Conservation (phyloP, 108 stramenopile genomes). For the Skeletonema grethae region DNA sequence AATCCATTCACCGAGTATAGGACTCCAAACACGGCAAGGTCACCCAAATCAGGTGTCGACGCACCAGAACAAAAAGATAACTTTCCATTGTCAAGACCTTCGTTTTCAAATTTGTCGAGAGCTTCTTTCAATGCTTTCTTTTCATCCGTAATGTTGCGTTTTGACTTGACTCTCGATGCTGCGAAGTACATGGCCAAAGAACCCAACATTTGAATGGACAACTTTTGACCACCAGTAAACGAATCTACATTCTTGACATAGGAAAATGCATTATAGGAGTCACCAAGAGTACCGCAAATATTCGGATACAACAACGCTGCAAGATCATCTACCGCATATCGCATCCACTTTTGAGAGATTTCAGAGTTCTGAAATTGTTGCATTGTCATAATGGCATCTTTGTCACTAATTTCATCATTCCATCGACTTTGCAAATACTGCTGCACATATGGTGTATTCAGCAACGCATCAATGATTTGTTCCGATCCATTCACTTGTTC, state of each 20-base stretch:
- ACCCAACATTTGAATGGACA: constrained; percentile 69
- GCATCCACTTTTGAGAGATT: constrained; percentile 63
- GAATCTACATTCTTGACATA: constrained; percentile 73
- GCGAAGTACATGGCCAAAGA: constrained; percentile 90
- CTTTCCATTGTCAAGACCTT: constrained; percentile 52
- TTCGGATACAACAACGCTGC: constrained; percentile 91
- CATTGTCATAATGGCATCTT: constrained; percentile 43
- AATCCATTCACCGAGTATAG: constrained; percentile 74
- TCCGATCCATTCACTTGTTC: constrained; percentile 68
- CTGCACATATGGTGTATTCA: constrained; percentile 25
- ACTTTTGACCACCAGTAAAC: constrained; percentile 65
- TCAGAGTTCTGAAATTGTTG: constrained; percentile 52
- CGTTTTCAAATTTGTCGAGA: constrained; percentile 57
- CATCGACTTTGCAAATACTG: constrained; percentile 26
- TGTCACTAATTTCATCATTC: constrained; percentile 20
- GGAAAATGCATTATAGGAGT: constrained; percentile 79
- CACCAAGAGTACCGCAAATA: constrained; percentile 74
- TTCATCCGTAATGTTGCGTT: constrained; percentile 79
- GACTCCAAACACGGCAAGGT: constrained; percentile 88
- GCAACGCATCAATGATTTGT: constrained; percentile 55
- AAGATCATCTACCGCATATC: constrained; percentile 83
- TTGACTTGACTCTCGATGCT: constrained; percentile 82
- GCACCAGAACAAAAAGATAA: constrained; percentile 34
- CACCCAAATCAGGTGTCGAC: constrained; percentile 61
- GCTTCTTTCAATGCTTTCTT: constrained; percentile 66